These are phyloP conservation scores for Pestalotiopsis sp. DNA, from an alignment of 2,329 filamentous ascomycete genomes.

Conservation along the genomic window DNA sequence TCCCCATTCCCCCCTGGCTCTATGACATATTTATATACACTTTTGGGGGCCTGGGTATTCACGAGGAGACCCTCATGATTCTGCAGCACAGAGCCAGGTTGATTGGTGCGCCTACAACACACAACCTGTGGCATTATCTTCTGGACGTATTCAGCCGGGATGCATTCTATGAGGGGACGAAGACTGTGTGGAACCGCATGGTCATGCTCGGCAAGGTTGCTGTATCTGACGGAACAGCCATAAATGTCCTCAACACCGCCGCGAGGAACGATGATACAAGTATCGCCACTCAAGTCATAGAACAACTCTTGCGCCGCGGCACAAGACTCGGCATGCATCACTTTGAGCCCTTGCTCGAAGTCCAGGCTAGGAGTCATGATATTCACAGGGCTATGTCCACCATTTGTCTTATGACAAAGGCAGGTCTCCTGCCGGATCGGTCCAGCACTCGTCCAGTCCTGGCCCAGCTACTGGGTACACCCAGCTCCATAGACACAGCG, in stretches of 20 bases:
- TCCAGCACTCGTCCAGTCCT: constrained; percentile 68
- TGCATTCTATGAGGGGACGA: constrained; percentile 66
- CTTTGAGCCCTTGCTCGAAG: constrained; percentile 78
- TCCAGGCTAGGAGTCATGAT: constrained; percentile 65
- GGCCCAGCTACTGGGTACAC: constrained; percentile 51
- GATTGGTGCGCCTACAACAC: constrained; percentile 43
- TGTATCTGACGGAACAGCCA: constrained; percentile 66
- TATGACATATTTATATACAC: constrained; percentile 77
- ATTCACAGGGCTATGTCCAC: constrained; percentile 69
- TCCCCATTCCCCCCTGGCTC: constrained; percentile 70
- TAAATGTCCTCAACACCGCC: constrained; percentile 73
- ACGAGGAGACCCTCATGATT: constrained; percentile 76
- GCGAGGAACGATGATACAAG: constrained; percentile 67
- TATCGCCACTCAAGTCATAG: constrained; percentile 73
- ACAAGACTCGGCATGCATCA: constrained; percentile 67
- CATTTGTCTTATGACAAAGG: constrained; percentile 73
- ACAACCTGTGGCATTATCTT: constrained; percentile 68
- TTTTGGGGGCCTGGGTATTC: constrained; percentile 71
- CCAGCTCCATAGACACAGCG: constrained; percentile 50
- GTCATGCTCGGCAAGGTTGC: constrained; percentile 61
- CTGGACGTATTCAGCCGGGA: constrained; percentile 74
- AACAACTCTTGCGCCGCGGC: constrained; percentile 61
- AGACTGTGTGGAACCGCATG: constrained; percentile 71
- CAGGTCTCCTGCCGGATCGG: constrained; percentile 58
- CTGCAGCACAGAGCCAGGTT: constrained; percentile 59